Conservation (phyloP, 1,284 basidiomycete species). For the Anthracocystis walkeri region DNA sequence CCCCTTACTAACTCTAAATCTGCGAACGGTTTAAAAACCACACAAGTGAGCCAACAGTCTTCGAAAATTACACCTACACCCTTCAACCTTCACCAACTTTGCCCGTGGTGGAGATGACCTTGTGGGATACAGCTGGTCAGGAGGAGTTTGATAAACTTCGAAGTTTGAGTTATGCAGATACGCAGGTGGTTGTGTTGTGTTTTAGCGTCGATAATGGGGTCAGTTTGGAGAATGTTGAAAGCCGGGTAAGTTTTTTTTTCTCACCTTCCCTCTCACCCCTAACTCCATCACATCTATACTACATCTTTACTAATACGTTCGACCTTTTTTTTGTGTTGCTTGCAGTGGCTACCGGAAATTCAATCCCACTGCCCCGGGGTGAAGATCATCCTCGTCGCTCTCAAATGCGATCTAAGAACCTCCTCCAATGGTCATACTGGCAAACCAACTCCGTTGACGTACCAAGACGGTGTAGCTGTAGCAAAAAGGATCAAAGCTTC, state of each 20-base stretch:
- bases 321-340: no score
- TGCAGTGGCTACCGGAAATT: slow-evolving; percentile 91
- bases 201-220: slow-evolving; percentile 72
- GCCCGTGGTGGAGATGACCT: slow-evolving; percentile 84
- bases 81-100: slow-evolving; percentile 73
- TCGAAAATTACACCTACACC: slow-evolving; percentile 86
- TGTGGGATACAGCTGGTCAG: slow-evolving; percentile 98
- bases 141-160: slow-evolving; percentile 94
- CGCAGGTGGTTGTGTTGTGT: slow-evolving; percentile 76
- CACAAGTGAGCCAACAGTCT: slow-evolving; percentile 69
- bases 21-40: no score
- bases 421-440: slow-evolving; percentile 78
- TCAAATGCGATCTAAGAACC: slow-evolving; percentile 93
- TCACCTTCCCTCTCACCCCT: no score
- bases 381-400: slow-evolving; percentile 77
- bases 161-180: slow-evolving; percentile 91
- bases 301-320: no score
- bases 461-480: slow-evolving; percentile 76
- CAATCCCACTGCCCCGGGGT: slow-evolving; percentile 89
- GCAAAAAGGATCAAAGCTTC: slow-evolving; percentile 43
- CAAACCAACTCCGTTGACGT: slow-evolving; percentile 76
- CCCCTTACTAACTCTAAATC: no score
- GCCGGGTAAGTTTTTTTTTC: slow-evolving; percentile 76
- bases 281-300: no score
- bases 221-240: slow-evolving; percentile 85